Evolutionary conservation across 495 filamentous ascomycete species (phyloP).

Genomic region (Evernia prunastri): DNA sequence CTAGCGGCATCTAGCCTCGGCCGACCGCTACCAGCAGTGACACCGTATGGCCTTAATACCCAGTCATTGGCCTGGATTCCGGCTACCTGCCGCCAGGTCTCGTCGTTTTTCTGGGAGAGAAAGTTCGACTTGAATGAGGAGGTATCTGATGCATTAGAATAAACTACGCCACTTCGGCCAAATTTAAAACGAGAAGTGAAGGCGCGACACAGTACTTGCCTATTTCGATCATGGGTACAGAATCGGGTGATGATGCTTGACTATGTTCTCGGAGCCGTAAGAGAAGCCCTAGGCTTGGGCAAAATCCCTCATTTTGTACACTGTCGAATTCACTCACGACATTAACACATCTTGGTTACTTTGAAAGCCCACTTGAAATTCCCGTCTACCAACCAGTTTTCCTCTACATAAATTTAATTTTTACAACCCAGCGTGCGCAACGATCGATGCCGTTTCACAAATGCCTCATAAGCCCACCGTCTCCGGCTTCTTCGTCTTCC

Average conservation of each 20-base stretch:
- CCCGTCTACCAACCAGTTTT: not conserved
- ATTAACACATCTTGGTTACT: not conserved
- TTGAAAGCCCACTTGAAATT: not conserved
- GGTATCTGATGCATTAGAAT: not conserved
- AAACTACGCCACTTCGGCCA: not conserved
- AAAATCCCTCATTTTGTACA: not conserved
- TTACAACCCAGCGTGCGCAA: not conserved
- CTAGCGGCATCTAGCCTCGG: not conserved
- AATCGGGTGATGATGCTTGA: not conserved
- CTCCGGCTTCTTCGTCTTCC: not conserved
- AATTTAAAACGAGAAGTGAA: not conserved
- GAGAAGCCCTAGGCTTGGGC: not conserved
- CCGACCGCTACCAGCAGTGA: not conserved
- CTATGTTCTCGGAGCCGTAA: not conserved
- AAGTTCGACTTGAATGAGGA: not conserved
- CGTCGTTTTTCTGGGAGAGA: not conserved
- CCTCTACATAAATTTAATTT: not conserved
- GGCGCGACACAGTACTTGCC: too few relatives aligned
- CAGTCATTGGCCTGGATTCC: not conserved
- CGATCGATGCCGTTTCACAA: not conserved
- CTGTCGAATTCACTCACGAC: not conserved
- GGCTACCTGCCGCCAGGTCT: not conserved
- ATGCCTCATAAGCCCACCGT: not conserved
- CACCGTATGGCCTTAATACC: not conserved
- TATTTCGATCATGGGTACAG: slow-evolving; percentile 3